Base-by-base conservation (phyloP, 2,329 filamentous ascomycete genomes). In the Camillea tinctor region DNA sequence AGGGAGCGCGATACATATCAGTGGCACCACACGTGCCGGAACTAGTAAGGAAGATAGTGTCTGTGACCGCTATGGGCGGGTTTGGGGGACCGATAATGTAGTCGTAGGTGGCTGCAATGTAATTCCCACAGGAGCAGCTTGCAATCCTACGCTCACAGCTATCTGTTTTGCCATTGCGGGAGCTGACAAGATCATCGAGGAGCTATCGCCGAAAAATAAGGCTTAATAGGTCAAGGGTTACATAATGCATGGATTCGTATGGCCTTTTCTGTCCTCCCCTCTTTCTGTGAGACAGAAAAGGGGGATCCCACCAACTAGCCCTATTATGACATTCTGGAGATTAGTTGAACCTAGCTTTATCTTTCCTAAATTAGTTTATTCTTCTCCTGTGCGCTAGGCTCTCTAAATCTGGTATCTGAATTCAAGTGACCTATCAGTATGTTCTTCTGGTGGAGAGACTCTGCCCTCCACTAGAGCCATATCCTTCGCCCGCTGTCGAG, bases 401-500 rank as follows among this genome's bases (percentile, higher is more conserved):
- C 4, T 40, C 52, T 58, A 69, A 40, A 84, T 81, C 40, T 84
- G 81, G 21, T 79, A 70, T 61, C 82, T 73, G 6, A 82, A 84
- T 60, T 82, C 80, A 21, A 78, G 73, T 66, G 81, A 70, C 60
- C 83, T 81, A 68, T 84, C 75, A 24, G 75, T 76, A 58, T 77
- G 81, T 30, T 74, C 76, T 64, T 81, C 71, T 7, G 76, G 77
- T 56, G 81, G 80, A 7, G 78, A 79, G 1, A 80, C 79, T 19
- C 81, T 72, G 0, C 79, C 81, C 51, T 69, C 66, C 1, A 60
- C 62, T 21, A 73, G 49, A 24, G 64, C 63, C 50, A 55, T 65
- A 55, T 75, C 70, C 59, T 76, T 77, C 23, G 59, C 61, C 7
- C 44, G 58, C 60, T 72, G 60, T 15, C 75, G 74, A n/a, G 63